Evolutionary conservation across 768 basidiomycete species (phyloP), one percentile per base, ranked within the genome.

Genomic region (Thelephora aurantiotincta): DNA sequence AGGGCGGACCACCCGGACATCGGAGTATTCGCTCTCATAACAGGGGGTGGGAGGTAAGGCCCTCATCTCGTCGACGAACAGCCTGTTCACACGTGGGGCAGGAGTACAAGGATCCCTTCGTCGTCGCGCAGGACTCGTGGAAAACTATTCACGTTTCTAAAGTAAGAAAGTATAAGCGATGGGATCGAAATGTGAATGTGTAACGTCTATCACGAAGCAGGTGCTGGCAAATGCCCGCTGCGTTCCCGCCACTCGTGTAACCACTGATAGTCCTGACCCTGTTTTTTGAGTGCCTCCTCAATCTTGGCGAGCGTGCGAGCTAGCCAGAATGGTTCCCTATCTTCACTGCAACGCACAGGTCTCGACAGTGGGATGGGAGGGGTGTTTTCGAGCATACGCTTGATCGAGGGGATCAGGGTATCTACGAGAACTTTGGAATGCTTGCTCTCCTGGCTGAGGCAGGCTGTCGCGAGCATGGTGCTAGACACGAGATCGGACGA

Each of bases 391-490:
- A 68, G 52, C 16, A 69, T 60, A 4, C 52, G 51, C 51, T 66
- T 55, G 7, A 78, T 65, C 13, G 66, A 61, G 0, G 68, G 62
- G 14, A 74, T 57, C 33, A 80, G 61, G 12, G 63, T 63, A 12
- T 62, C 55, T 1, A 71, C 73, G 16, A 77, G 33, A 58, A 50
- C 1, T 71, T 67, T 23, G 68, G 64, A 53, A 14, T 57, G 50
- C 3, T 30, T 11, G 9, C 56, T 65, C 12, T 59, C 58, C 52
- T 73, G 64, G 45, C 68, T 69, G 53, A 73, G 66, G 60, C 76
- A 81, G 6, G 78, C 77, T 2, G 68, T 63, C 34, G 72, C 63
- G 51, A 83, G 60, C 63, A 82, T 69, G 3, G 80, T 65, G 42
- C 72, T 77, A 11, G 72, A 72, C 14, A 73, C 61, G 16, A 76